Percentiles rank a stretch among this genome's conserved stretches.
These are phyloP conservation scores for Wickerhamiella sergipiensis DNA, from an alignment of 805 yeast genomes.

Conservation along the genomic window DNA sequence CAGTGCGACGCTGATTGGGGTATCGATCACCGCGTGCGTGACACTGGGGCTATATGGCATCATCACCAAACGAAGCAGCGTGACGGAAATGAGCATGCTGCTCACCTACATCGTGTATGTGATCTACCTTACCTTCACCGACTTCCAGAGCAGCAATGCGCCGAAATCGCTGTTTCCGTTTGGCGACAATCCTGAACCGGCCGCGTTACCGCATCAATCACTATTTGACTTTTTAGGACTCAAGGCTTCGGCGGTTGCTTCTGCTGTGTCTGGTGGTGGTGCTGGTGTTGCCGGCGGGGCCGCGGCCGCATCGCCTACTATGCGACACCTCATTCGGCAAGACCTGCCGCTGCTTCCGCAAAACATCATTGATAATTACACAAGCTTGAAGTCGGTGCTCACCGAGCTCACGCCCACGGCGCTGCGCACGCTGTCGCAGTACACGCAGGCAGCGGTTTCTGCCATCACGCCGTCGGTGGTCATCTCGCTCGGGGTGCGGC, in stretches of 20 bases:
- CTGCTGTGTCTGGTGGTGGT: no score
- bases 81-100: constrained; percentile 75
- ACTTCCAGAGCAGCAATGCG: constrained; percentile 34
- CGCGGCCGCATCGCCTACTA: background rate
- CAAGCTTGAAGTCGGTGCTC: constrained; percentile 24
- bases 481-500: constrained; percentile 70
- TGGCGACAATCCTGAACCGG: background rate
- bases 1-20: constrained; percentile 76
- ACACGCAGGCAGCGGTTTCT: constrained; percentile 35
- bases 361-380: constrained; percentile 25
- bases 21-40: constrained; percentile 60
- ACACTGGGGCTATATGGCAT: constrained; percentile 76
- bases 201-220: background rate
- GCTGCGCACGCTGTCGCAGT: constrained; percentile 29
- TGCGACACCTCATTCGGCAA: constrained; percentile 1
- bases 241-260: background rate
- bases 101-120: constrained; percentile 88
- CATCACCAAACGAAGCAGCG: constrained; percentile 68
- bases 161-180: constrained; percentile 9
- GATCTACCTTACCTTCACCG: constrained; percentile 85
- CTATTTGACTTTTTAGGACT: background rate
- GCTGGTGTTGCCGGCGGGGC: no score
- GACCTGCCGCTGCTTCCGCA: constrained; percentile 26
- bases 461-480: constrained; percentile 72
- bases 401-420: constrained; percentile 30